phyloP scores from a whole-genome alignment of 331 rosid genomes.

The Erythrophleum ivorense region DNA sequence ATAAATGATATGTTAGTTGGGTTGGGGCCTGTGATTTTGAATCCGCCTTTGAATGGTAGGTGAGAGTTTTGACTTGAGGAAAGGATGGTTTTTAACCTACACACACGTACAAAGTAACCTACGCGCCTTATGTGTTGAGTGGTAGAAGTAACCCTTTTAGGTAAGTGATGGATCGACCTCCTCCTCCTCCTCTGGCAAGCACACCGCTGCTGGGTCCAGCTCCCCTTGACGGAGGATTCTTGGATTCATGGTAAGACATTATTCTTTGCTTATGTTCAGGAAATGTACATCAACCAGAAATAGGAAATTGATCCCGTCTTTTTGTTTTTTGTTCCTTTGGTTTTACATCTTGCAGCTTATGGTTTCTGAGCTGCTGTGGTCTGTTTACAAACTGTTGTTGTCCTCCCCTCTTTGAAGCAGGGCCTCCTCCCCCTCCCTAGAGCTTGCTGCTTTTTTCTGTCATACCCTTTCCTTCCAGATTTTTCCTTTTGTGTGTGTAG shows the following conservation, averaged over 20 bases:
- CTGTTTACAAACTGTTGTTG: conserved; percentile 64
- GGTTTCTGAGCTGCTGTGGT: conserved; percentile 85
- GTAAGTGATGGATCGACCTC: conserved; percentile 66
- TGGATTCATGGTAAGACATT: conserved; percentile 58
- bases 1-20: conserved; percentile 42
- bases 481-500: conserved; percentile 12
- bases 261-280: not conserved
- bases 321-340: conserved; percentile 6
- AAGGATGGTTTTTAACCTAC: conserved; percentile 33
- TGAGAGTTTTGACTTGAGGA: conserved; percentile 48
- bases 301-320: not conserved
- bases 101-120: conserved; percentile 15
- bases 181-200: conserved; percentile 41
- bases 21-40: conserved; percentile 17
- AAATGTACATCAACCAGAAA: not conserved
- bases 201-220: conserved; percentile 56
- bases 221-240: conserved; percentile 53
- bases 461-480: not conserved
- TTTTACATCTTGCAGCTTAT: conserved; percentile 55
- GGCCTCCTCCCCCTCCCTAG: conserved; percentile 79
- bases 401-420: conserved; percentile 71
- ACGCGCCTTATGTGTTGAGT: conserved; percentile 21
- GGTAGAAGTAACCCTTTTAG: conserved; percentile 18
- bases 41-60: conserved; percentile 69
- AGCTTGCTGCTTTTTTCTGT: conserved; percentile 21